These are phyloP conservation scores for Monilinia fructicola DNA, from an alignment of 2,329 filamentous ascomycete species.

Conservation along the genomic window DNA sequence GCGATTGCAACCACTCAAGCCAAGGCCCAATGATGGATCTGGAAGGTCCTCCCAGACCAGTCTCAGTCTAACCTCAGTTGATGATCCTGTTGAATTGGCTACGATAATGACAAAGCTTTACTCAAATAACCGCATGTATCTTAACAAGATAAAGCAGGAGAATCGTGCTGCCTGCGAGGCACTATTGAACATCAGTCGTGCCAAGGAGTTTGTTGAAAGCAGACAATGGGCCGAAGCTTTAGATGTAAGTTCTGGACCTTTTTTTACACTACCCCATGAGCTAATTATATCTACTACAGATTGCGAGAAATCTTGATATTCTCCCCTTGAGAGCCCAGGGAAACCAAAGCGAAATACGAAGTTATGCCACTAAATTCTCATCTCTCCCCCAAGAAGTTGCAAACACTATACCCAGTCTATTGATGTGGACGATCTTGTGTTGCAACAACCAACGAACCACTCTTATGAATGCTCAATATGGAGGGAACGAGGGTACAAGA, in stretches of 20 bases:
- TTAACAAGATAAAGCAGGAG: conserved; percentile 55
- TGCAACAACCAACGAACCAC: conserved; percentile 76
- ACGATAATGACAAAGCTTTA: conserved; percentile 63
- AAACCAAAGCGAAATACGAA: conserved; percentile 76
- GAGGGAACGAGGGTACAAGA: conserved; percentile 65
- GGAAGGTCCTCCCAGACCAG: conserved; percentile 41
- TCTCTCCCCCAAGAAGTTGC: conserved; percentile 76
- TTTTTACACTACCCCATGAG: conserved; percentile 17
- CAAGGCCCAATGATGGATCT: conserved; percentile 28
- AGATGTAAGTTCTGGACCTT: conserved; percentile 55
- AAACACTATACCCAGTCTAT: conserved; percentile 83
- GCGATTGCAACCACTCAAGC: conserved; percentile 59
- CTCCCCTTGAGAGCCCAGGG: conserved; percentile 75
- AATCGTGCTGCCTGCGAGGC: conserved; percentile 60
- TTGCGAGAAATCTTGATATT: conserved; percentile 72
- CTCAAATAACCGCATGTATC: conserved; percentile 58
- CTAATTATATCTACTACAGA: conserved; percentile 49
- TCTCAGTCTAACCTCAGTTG: conserved; percentile 63
- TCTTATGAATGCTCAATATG: conserved; percentile 69
- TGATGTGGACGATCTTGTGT: conserved; percentile 91
- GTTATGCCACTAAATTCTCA: conserved; percentile 77
- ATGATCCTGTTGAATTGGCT: conserved; percentile 64
- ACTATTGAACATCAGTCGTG: conserved; percentile 59
- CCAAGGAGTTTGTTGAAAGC: conserved; percentile 58
- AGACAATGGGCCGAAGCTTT: conserved; percentile 61